These are phyloP conservation scores for Juglanconis oblonga DNA, from an alignment of 2,329 filamentous ascomycete species.

Conservation along the genomic window DNA sequence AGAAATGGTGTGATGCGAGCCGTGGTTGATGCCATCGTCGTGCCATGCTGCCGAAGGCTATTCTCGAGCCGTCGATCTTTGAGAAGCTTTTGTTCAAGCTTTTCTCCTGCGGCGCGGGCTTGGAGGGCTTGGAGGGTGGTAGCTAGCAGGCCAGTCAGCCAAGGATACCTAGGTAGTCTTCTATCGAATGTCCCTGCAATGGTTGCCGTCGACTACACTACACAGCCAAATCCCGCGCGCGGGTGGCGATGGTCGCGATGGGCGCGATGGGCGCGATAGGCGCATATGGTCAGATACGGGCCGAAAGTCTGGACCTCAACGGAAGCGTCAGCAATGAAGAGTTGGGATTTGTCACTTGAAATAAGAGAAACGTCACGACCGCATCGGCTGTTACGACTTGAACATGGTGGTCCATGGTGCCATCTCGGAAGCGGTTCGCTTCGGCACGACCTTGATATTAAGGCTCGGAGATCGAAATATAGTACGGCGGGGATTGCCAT, in stretches of 20 bases:
- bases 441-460: no score
- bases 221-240: no score
- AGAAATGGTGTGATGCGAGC: not conserved
- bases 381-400: not conserved
- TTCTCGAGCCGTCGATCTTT: not conserved
- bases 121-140: no score
- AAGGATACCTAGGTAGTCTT: no score
- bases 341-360: not conserved
- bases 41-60: not conserved
- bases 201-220: no score
- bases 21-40: slow-evolving; percentile 5
- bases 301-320: not conserved
- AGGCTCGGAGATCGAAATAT: slow-evolving; percentile 2
- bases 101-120: no score
- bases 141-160: no score
- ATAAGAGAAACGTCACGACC: slow-evolving; percentile 1
- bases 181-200: no score
- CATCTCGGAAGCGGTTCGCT: no score
- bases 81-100: not conserved
- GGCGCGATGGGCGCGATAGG: no score
- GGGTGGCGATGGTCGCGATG: no score
- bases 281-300: not conserved
- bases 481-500: not conserved
- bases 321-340: not conserved
- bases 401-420: not conserved